Base-by-base conservation (phyloP, 2,329 filamentous ascomycete species). In the Gnomoniopsis sp. region DNA sequence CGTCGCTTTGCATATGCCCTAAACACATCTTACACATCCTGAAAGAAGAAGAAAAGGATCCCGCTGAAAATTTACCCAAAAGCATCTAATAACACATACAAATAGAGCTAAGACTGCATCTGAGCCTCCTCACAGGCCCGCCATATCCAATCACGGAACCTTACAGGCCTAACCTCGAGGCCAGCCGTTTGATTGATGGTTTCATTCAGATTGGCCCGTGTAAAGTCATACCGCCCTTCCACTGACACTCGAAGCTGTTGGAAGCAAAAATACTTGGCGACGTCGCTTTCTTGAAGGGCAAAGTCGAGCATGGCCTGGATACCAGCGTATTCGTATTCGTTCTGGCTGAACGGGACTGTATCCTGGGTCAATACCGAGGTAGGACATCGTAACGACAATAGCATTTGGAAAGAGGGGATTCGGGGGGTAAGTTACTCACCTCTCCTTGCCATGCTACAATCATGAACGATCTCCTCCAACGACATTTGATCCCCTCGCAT, bases 401-500 rank as follows among this genome's bases (percentile, higher is more conserved):
- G n/a, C n/a, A n/a, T n/a, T 15, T 19, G 61, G 64, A 53, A 64
- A 53, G n/a, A 66, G 59, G 47, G 61, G 12, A 41, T 26, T 17
- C 38, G n/a, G 22, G 8, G 8, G 36, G 55, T 14, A 1, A 8
- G n/a, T 17, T 43, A 63, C 75, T 65, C 59, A 83, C 79, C 70
- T 73, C 81, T 72, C 74, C 81, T 75, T n/a, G 81, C 75, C 53
- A 71, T 69, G 58, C 77, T 72, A 65, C 79, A 80, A 43, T 75
- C 68, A 49, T 74, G 69, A 11, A 89, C 77, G 12, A 92, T 75
- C 49, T 87, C 79, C 14, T 78, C 76, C 2, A 90, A 78, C 1
- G 79, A 82, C 70, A 88, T 75, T 6, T 84, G 77, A 55, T 89
- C 86, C n/a, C 88, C 88, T 51, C 79, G 79, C 80, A 92, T 86